These are phyloP conservation scores for Candida vaughaniae DNA, from an alignment of 805 yeast genomes.

Conservation along the genomic window DNA sequence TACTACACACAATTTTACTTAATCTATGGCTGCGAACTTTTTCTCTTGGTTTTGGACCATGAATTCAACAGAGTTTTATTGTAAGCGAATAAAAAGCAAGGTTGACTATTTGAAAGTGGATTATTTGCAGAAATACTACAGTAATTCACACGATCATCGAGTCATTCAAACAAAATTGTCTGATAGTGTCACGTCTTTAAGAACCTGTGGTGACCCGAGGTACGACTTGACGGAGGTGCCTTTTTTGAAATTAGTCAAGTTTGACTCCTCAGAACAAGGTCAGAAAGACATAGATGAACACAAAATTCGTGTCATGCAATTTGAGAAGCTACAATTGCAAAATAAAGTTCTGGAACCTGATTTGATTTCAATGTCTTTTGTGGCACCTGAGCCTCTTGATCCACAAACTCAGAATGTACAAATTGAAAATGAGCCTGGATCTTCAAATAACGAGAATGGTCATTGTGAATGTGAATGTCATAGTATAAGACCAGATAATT, in stretches of 20 bases:
- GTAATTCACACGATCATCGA: conserved; percentile 33
- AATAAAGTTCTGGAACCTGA: background rate
- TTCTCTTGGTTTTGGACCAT: background rate
- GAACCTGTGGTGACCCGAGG: conserved; percentile 35
- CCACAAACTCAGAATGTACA: background rate
- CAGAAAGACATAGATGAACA: background rate
- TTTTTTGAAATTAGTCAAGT: conserved; percentile 23
- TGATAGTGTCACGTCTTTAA: conserved; percentile 5
- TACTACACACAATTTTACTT: background rate
- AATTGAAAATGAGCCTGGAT: background rate
- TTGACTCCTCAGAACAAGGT: no score
- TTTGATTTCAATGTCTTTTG: background rate
- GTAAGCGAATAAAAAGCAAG: conserved; percentile 30
- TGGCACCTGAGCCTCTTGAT: background rate
- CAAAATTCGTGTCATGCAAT: conserved; percentile 1
- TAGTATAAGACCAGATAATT: background rate
- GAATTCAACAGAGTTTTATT: conserved; percentile 11
- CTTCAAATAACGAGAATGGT: no score
- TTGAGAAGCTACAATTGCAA: background rate
- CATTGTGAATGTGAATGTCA: conserved; percentile 8
- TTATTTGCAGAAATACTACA: conserved; percentile 38
- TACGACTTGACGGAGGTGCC: conserved; percentile 32
- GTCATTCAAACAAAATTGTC: conserved; percentile 31
- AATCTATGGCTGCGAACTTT: background rate
- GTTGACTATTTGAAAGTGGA: conserved; percentile 32